Percentiles rank a stretch among this genome's conserved stretches.
phyloP scores from a whole-genome alignment of 2,329 filamentous ascomycete genomes.

The Hymenotorrendiella dingleyae region DNA sequence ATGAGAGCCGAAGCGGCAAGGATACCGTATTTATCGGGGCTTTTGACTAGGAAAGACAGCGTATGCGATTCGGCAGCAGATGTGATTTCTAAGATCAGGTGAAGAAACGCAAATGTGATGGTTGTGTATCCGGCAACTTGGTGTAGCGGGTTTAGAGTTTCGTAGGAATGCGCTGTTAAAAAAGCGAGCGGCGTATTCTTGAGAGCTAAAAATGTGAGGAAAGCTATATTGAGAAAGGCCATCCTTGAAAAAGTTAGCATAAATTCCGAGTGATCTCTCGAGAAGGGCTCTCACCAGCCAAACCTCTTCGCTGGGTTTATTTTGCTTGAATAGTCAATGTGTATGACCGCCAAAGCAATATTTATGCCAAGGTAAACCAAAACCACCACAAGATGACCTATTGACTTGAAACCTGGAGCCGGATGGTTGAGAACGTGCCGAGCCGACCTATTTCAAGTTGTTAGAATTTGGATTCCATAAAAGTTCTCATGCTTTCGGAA shows the following conservation, averaged over 20 bases:
- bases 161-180: slow-evolving; percentile 50
- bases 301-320: slow-evolving; percentile 15
- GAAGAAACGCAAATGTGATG: slow-evolving; percentile 40
- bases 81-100: slow-evolving; percentile 30
- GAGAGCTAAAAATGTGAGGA: slow-evolving; percentile 49
- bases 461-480: neutral
- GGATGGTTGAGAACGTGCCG: slow-evolving; percentile 16
- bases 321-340: slow-evolving; percentile 19
- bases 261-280: slow-evolving; percentile 22
- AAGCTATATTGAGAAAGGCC: slow-evolving; percentile 40
- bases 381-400: slow-evolving; percentile 35
- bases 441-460: slow-evolving; percentile 3
- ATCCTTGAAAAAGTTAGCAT: slow-evolving; percentile 37
- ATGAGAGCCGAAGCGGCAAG: slow-evolving; percentile 42
- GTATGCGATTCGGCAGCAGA: slow-evolving; percentile 33
- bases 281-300: slow-evolving; percentile 23
- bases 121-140: slow-evolving; percentile 46
- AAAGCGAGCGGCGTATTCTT: slow-evolving; percentile 54
- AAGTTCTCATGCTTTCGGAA: neutral
- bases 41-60: slow-evolving; percentile 24
- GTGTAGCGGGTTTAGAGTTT: slow-evolving; percentile 53
- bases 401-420: slow-evolving; percentile 33
- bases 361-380: slow-evolving; percentile 34
- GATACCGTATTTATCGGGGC: slow-evolving; percentile 35
- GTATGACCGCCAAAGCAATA: slow-evolving; percentile 32